Evolutionary conservation across 768 basidiomycete species (phyloP).

Genomic region (Naganishia vishniacii): DNA sequence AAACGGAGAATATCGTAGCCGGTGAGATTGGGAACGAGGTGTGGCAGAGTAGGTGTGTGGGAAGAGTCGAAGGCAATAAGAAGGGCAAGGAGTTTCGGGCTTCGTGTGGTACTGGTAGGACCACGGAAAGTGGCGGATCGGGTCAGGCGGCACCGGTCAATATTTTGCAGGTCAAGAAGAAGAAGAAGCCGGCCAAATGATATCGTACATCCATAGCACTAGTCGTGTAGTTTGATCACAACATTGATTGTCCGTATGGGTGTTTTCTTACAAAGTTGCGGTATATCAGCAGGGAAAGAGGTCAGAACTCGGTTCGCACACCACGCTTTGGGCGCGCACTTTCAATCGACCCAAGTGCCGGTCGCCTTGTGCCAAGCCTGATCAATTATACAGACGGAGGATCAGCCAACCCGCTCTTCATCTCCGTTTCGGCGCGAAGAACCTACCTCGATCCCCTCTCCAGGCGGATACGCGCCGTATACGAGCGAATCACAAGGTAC

Average conservation of each 20-base stretch:
- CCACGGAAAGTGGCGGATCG: not conserved
- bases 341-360: slow-evolving; percentile 14
- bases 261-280: too few species aligned
- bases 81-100: slow-evolving; percentile 5
- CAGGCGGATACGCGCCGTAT: slow-evolving; percentile 39
- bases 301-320: too few species aligned
- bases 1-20: slow-evolving; percentile 32
- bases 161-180: slow-evolving; percentile 17
- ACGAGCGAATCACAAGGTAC: slow-evolving; percentile 37
- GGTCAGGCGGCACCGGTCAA: not conserved
- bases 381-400: not conserved
- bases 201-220: not conserved
- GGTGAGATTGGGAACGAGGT: slow-evolving; percentile 36
- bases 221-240: not conserved
- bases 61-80: not conserved
- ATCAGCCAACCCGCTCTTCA: not conserved
- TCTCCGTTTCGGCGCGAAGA: not conserved
- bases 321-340: too few species aligned
- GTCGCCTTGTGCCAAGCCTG: slow-evolving; percentile 20
- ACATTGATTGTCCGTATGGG: not conserved
- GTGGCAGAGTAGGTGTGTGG: slow-evolving; percentile 22
- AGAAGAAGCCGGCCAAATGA: slow-evolving; percentile 12
- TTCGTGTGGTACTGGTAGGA: not conserved
- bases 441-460: slow-evolving; percentile 46
- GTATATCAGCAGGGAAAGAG: too few species aligned